These are phyloP conservation scores for Termitomyces bulborhizus DNA, from an alignment of 768 basidiomycete genomes.

Conservation along the genomic window DNA sequence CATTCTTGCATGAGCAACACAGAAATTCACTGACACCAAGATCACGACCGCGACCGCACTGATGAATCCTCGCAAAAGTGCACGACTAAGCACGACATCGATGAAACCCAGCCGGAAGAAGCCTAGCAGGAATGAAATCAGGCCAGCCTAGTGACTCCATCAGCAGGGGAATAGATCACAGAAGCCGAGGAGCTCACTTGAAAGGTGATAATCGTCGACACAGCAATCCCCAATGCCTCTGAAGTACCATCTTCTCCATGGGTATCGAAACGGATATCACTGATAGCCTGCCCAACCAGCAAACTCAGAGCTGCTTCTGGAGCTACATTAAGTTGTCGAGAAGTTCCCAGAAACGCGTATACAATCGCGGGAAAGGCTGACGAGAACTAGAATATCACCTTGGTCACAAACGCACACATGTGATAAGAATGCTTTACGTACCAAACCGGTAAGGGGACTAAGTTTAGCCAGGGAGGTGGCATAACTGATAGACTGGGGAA, in stretches of 20 bases:
- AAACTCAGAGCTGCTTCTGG: slow-evolving; percentile 88
- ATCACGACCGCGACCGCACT: slow-evolving; percentile 84
- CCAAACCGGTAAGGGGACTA: slow-evolving; percentile 80
- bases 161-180: neutral
- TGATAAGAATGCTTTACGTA: slow-evolving; percentile 27
- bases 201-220: slow-evolving; percentile 78
- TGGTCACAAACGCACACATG: neutral
- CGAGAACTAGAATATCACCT: slow-evolving; percentile 48
- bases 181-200: slow-evolving; percentile 45
- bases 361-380: slow-evolving; percentile 83
- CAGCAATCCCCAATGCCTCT: slow-evolving; percentile 53
- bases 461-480: slow-evolving; percentile 83
- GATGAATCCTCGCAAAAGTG: slow-evolving; percentile 83
- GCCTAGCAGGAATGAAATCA: slow-evolving; percentile 82
- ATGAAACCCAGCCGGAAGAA: slow-evolving; percentile 88
- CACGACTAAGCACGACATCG: slow-evolving; percentile 88
- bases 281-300: slow-evolving; percentile 81
- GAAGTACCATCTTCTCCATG: slow-evolving; percentile 34
- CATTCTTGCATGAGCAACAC: neutral
- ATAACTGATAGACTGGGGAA: slow-evolving; percentile 88
- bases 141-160: slow-evolving; percentile 50
- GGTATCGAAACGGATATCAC: slow-evolving; percentile 52
- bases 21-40: slow-evolving; percentile 50
- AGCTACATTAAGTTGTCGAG: slow-evolving; percentile 73
- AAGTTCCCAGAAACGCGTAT: slow-evolving; percentile 88